A percentile compares a stretch with the other conserved stretches of the same genome.
These are phyloP conservation scores for Botrytis hyacinthi DNA, from an alignment of 2,329 filamentous ascomycete species.

Conservation along the genomic window DNA sequence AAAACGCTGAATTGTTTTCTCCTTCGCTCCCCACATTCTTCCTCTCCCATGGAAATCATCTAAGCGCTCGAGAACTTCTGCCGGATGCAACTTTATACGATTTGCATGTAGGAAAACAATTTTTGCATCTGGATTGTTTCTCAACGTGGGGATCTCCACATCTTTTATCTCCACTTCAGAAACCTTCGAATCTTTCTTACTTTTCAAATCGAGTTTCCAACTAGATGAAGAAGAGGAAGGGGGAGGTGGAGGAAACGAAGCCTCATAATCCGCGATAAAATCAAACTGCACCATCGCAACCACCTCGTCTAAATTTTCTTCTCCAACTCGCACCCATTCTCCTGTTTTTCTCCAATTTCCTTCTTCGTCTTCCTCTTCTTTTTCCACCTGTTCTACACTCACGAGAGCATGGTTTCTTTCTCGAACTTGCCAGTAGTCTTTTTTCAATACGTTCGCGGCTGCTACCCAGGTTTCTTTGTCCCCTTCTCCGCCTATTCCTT, in stretches of 20 bases:
- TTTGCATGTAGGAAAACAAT: slow-evolving; percentile 16
- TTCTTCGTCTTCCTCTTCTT: neutral
- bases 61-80: neutral
- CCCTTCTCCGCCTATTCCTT: slow-evolving; percentile 18
- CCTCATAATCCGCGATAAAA: slow-evolving; percentile 8
- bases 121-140: neutral
- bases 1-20: slow-evolving; percentile 4
- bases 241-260: neutral
- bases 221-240: neutral
- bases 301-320: neutral
- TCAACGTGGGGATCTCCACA: neutral
- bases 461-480: slow-evolving; percentile 22
- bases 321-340: neutral
- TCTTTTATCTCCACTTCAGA: neutral
- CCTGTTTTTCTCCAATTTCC: neutral
- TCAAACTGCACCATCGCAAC: slow-evolving; percentile 18
- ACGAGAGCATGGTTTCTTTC: slow-evolving; percentile 17
- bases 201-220: neutral
- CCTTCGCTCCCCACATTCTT: slow-evolving; percentile 14
- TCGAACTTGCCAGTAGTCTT: slow-evolving; percentile 17
- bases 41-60: neutral
- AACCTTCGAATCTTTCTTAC: neutral
- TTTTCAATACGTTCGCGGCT: neutral
- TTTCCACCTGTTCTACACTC: neutral
- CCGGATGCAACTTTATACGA: slow-evolving; percentile 16